Percentiles rank a stretch among this genome's conserved stretches.
Evolutionary conservation across 208 protist genomes (phyloP).

Genomic region (Leishmania aethiopica): DNA sequence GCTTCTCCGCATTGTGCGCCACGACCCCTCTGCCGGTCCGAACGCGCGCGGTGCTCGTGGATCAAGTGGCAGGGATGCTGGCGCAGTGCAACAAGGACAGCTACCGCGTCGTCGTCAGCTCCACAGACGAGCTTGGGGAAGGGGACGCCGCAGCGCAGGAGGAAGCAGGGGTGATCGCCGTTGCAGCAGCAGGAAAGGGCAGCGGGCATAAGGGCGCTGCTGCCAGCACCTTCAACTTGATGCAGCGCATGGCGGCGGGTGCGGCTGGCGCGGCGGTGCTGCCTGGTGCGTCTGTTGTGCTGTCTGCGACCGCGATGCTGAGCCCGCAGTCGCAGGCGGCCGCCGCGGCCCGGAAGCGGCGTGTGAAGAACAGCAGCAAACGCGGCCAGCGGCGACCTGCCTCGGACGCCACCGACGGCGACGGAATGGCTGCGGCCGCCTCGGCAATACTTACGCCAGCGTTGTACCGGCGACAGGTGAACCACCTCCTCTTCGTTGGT

Average conservation of each 20-base stretch:
- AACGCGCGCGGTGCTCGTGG: slow-evolving; percentile 31
- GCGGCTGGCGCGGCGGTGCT: neutral
- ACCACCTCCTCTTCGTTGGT: slow-evolving; percentile 10
- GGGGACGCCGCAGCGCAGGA: neutral
- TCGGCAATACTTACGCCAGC: slow-evolving; percentile 18
- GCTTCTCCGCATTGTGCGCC: slow-evolving; percentile 56
- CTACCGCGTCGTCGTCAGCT: slow-evolving; percentile 15
- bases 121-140: slow-evolving; percentile 1
- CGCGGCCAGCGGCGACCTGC: neutral
- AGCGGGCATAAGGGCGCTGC: neutral
- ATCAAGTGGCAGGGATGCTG: slow-evolving; percentile 17
- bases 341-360: neutral
- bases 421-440: neutral
- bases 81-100: slow-evolving; percentile 16
- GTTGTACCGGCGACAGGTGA: slow-evolving; percentile 17
- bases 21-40: slow-evolving; percentile 46
- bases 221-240: neutral
- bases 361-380: neutral
- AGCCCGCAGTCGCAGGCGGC: slow-evolving; percentile 7
- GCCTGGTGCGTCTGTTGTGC: neutral
- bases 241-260: neutral
- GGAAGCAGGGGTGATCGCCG: neutral
- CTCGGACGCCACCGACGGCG: neutral
- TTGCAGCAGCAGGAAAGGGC: neutral
- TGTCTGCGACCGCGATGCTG: neutral